Base-by-base conservation (phyloP, 352 stramenopile genomes). In the Globisporangium solare region DNA sequence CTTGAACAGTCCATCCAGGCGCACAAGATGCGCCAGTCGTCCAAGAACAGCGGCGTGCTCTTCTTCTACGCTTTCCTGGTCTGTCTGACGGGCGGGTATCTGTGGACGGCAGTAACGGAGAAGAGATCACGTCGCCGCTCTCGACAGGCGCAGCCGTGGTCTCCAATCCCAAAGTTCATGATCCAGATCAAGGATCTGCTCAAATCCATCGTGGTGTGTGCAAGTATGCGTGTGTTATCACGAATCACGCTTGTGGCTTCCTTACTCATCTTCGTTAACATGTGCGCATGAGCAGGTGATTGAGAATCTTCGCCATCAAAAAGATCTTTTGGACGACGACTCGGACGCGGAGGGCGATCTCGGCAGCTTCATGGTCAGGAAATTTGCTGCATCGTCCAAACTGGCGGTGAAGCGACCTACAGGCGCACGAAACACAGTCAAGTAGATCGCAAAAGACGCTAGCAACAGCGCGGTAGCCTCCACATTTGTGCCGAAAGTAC, bases 1-100 rank as follows among this genome's bases (percentile, higher is more conserved):
- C 47, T 66, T 7, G 54, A 56, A n/a, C 15, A 39, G 6, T 24
- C 55, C 6, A 60, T 60, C 21, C 49, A 60, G 18, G 53, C 47
- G n/a, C 52, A 51, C 46, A 41, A 37, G 24, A 24, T 41, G 39
- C 52, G 54, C 20, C 37, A 64, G 50, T 18, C 42, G 47, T 20
- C 54, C 6, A 37, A 32, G 20, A 53, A 42, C 46, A 49, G 58
- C 11, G 54, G 51, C n/a, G 57, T 57, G 10, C 43, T 78, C 35
- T 47, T 77, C 37, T 76, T 83, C 50, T 83, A 79, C 43, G 24
- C 59, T 6, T 46, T 68, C 20, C 60, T 83, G 42, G 17, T 51
- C 1, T 63, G 49, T 41, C 32, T 68, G 32, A 74, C 70, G 7
- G 49, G 55, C 32, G 41, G 54, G 37, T 83, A 79, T 56, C 50